Percentiles rank a stretch among this genome's conserved stretches.
These are phyloP conservation scores for Auriscalpium orientale DNA, from an alignment of 768 basidiomycete species.

Conservation along the genomic window DNA sequence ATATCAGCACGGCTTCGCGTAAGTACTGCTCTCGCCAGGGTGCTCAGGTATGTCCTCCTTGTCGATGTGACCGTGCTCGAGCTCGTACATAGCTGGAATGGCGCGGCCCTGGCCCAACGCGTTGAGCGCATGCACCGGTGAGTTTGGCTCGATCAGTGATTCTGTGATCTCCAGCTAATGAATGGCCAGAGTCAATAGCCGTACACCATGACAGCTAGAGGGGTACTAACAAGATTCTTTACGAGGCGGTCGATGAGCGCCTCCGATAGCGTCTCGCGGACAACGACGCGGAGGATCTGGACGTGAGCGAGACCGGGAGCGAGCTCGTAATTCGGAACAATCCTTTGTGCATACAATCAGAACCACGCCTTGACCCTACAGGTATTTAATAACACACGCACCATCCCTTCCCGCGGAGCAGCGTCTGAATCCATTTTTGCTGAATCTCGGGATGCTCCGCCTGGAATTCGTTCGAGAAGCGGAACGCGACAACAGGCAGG, in stretches of 20 bases:
- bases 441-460: slow-evolving; percentile 45
- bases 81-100: too few species aligned
- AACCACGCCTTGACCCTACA: neutral
- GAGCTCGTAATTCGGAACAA: slow-evolving; percentile 54
- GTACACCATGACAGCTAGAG: too few species aligned
- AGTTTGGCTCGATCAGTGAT: slow-evolving; percentile 38
- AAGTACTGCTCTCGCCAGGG: too few species aligned
- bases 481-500: slow-evolving; percentile 46
- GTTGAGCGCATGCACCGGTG: slow-evolving; percentile 41
- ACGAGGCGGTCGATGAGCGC: slow-evolving; percentile 47
- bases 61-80: too few species aligned
- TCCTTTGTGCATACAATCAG: slow-evolving; percentile 22
- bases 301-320: slow-evolving; percentile 41
- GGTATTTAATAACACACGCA: neutral
- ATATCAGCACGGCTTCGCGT: too few species aligned
- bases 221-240: slow-evolving; percentile 46
- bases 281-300: slow-evolving; percentile 57
- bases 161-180: slow-evolving; percentile 57
- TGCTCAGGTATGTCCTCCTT: too few species aligned
- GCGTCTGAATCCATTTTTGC: slow-evolving; percentile 49
- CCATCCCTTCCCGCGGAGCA: slow-evolving; percentile 43
- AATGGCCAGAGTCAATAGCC: slow-evolving; percentile 20
- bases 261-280: slow-evolving; percentile 48
- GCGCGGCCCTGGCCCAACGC: too few species aligned
- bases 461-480: slow-evolving; percentile 47